Conservation (phyloP, 1,139 yeast genomes). For the Suzukiozyma palmioleophila region DNA sequence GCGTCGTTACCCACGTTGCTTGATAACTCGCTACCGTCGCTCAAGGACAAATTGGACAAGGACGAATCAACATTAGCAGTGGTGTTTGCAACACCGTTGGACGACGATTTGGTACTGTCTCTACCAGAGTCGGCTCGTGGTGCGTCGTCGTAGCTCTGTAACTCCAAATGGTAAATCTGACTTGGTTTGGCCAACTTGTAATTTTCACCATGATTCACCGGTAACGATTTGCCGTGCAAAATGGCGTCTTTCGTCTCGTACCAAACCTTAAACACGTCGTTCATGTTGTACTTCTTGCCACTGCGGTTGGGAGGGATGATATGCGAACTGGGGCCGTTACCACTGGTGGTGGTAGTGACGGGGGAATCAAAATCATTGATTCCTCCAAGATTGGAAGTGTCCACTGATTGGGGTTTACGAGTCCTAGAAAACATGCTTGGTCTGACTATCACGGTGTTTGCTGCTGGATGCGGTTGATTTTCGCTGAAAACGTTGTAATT, state of each 20-base stretch:
- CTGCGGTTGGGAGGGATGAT: slow-evolving; percentile 37
- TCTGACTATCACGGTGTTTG: background rate
- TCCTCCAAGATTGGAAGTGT: slow-evolving; percentile 6
- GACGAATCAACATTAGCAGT: background rate
- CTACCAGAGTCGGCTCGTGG: background rate
- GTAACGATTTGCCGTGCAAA: slow-evolving; percentile 21
- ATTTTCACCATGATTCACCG: slow-evolving; percentile 24
- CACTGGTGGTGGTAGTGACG: slow-evolving; percentile 2
- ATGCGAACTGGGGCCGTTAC: slow-evolving; percentile 5
- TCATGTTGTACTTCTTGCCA: slow-evolving; percentile 42
- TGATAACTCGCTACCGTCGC: background rate
- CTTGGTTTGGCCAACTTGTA: slow-evolving; percentile 28
- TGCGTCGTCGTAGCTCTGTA: slow-evolving; percentile 12
- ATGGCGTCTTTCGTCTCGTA: slow-evolving; percentile 37
- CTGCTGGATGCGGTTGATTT: background rate
- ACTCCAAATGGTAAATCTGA: slow-evolving; percentile 36
- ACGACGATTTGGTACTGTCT: background rate
- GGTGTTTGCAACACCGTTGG: background rate
- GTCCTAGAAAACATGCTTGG: slow-evolving; percentile 11
- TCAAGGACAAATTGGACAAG: background rate
- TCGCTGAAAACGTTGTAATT: background rate
- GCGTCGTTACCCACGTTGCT: background rate
- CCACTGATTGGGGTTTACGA: slow-evolving; percentile 11
- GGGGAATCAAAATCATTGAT: slow-evolving; percentile 4
- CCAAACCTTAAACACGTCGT: slow-evolving; percentile 55